Evolutionary conservation across 2,329 filamentous ascomycete genomes (phyloP).

Genomic region (Aspergillus hortae): DNA sequence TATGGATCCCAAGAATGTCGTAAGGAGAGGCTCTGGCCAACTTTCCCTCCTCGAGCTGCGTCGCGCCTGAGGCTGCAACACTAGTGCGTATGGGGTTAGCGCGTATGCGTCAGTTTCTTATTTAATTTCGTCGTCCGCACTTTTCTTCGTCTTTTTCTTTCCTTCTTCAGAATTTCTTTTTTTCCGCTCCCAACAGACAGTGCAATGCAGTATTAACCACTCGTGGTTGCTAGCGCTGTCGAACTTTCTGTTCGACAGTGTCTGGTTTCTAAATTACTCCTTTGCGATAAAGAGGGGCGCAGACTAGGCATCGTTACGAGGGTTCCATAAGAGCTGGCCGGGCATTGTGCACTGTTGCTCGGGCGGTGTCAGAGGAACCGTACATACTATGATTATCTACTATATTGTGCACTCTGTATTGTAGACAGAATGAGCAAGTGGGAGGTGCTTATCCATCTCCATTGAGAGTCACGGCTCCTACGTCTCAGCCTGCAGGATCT

Average conservation of each 20-base stretch:
- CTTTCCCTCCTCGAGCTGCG: neutral
- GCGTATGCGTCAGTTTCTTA: slow-evolving; percentile 1
- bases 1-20: neutral
- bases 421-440: neutral
- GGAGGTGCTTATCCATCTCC: no score
- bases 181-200: slow-evolving; percentile 78
- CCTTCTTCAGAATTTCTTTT: slow-evolving; percentile 36
- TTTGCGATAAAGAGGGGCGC: slow-evolving; percentile 60
- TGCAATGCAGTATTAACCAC: slow-evolving; percentile 65
- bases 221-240: slow-evolving; percentile 47
- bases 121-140: slow-evolving; percentile 12
- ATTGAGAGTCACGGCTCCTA: no score
- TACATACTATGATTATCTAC: slow-evolving; percentile 49
- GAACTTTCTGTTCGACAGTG: slow-evolving; percentile 67
- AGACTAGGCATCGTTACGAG: slow-evolving; percentile 48
- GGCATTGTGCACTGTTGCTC: slow-evolving; percentile 63
- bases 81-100: slow-evolving; percentile 26
- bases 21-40: neutral
- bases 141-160: slow-evolving; percentile 25
- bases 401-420: slow-evolving; percentile 6
- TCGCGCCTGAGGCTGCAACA: neutral
- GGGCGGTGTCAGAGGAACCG: slow-evolving; percentile 82
- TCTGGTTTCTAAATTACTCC: slow-evolving; percentile 59
- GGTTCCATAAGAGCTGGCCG: slow-evolving; percentile 72
- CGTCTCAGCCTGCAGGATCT: no score